phyloP scores from a whole-genome alignment of 306 rosid genomes.

The Rubus idaeus region DNA sequence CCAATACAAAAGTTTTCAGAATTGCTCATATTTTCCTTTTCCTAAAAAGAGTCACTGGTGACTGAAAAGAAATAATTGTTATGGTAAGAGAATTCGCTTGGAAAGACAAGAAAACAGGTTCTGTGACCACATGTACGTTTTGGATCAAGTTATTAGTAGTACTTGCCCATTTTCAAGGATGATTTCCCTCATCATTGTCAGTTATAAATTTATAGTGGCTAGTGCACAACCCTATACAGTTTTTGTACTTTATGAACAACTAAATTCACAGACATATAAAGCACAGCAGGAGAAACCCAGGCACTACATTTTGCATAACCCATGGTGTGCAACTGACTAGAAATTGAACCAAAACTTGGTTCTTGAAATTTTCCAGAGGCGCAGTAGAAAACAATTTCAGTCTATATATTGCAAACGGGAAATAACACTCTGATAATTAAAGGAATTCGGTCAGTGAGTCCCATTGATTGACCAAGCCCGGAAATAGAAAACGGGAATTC shows the following conservation, averaged over 20 bases:
- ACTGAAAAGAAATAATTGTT: neutral
- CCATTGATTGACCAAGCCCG: neutral
- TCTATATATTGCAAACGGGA: neutral
- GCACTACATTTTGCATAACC: neutral
- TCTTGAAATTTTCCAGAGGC: neutral
- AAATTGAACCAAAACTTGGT: neutral
- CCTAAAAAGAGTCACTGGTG: neutral
- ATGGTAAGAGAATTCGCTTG: neutral
- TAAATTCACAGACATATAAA: neutral
- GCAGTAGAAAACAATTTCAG: neutral
- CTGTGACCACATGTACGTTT: neutral
- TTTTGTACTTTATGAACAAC: too few relatives aligned
- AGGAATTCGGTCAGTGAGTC: neutral
- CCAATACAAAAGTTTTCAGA: neutral
- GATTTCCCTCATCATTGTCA: neutral
- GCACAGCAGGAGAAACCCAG: neutral
- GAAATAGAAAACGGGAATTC: neutral
- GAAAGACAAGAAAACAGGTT: neutral
- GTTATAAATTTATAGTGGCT: neutral
- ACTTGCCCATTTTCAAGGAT: neutral
- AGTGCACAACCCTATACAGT: neutral
- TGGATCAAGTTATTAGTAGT: neutral
- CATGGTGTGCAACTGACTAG: neutral
- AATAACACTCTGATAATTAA: neutral
- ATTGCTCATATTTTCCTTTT: neutral